phyloP scores from a whole-genome alignment of 2,329 filamentous ascomycete genomes.

The Curvularia eragrostidis region DNA sequence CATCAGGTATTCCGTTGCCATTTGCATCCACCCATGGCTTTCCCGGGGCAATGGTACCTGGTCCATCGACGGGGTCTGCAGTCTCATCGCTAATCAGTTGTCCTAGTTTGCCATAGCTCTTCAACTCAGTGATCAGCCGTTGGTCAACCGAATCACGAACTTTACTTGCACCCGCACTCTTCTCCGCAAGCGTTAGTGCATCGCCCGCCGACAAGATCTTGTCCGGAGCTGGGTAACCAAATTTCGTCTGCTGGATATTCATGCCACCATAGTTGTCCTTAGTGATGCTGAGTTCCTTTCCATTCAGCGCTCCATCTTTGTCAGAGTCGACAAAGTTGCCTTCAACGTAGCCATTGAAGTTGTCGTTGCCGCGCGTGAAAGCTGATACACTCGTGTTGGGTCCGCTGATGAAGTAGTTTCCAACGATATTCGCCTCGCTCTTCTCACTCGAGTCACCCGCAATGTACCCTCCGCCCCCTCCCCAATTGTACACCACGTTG shows the following conservation, averaged over 20 bases:
- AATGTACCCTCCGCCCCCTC: constrained; percentile 62
- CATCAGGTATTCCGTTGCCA: constrained; percentile 60
- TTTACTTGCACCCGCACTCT: constrained; percentile 53
- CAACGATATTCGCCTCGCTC: constrained; percentile 61
- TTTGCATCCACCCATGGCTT: constrained; percentile 54
- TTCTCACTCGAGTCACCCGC: constrained; percentile 58
- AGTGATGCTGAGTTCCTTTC: constrained; percentile 53
- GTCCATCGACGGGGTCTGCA: constrained; percentile 50
- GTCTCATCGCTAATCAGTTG: constrained; percentile 57
- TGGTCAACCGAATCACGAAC: constrained; percentile 56
- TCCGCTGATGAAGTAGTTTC: constrained; percentile 65
- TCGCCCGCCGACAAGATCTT: constrained; percentile 51
- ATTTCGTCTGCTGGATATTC: constrained; percentile 51
- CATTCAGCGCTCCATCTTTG: constrained; percentile 59
- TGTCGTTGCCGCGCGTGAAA: constrained; percentile 63
- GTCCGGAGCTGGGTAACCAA: constrained; percentile 54
- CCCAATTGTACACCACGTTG: constrained; percentile 64
- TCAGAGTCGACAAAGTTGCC: constrained; percentile 62
- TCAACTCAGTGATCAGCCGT: constrained; percentile 53
- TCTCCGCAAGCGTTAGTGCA: constrained; percentile 53
- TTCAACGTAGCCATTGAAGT: constrained; percentile 62
- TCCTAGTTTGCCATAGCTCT: constrained; percentile 56
- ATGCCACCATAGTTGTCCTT: constrained; percentile 58
- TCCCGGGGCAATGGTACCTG: constrained; percentile 51
- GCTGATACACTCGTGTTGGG: constrained; percentile 58